phyloP scores from a whole-genome alignment of 129 eudicot genomes.

The Saposhnikovia divaricata region DNA sequence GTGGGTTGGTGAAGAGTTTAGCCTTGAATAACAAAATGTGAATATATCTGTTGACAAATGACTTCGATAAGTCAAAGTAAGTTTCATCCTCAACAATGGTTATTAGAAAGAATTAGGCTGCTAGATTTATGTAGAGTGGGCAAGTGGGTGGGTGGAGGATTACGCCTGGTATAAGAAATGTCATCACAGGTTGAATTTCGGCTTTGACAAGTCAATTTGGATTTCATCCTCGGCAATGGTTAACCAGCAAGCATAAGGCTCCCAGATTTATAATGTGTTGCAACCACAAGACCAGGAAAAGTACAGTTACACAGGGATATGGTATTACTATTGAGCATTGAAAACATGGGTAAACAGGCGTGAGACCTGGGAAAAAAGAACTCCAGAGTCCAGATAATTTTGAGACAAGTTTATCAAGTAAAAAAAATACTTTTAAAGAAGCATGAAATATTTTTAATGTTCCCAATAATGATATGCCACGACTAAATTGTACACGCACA shows the following conservation, averaged over 20 bases:
- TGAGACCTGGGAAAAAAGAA: too few relatives aligned
- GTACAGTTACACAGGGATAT: background rate
- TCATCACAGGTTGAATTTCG: background rate
- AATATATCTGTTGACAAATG: background rate
- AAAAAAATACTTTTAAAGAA: too few relatives aligned
- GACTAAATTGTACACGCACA: too few relatives aligned
- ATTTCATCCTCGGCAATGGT: background rate
- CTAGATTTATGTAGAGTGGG: background rate
- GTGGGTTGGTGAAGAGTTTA: background rate
- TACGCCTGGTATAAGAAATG: background rate
- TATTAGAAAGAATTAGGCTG: background rate
- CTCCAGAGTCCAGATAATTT: too few relatives aligned
- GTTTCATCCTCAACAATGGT: background rate
- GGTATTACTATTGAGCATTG: background rate
- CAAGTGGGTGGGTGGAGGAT: background rate
- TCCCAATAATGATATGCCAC: too few relatives aligned
- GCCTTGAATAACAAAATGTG: background rate
- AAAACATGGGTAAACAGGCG: too few relatives aligned
- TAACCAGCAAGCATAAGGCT: background rate
- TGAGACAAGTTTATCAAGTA: background rate
- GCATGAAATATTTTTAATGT: too few relatives aligned
- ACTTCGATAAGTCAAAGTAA: background rate
- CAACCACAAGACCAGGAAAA: background rate
- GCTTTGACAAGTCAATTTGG: background rate
- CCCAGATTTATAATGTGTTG: background rate